Evolutionary conservation across 352 stramenopile genomes (phyloP).

Genomic region (Albugo laibachii): DNA sequence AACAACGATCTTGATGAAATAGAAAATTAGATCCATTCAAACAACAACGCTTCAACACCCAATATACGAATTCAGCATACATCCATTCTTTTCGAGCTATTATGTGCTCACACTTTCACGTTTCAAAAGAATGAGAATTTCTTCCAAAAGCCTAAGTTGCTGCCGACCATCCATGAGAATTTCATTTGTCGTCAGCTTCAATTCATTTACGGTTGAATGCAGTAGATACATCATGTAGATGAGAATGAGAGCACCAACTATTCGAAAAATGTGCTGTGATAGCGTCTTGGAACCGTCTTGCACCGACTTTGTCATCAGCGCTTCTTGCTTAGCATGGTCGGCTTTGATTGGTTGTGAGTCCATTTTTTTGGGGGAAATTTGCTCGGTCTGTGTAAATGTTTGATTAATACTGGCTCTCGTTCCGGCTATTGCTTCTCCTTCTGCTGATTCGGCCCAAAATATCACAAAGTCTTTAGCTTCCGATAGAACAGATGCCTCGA

Average conservation of each 20-base stretch:
- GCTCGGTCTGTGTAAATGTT: background rate
- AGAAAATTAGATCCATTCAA: conserved; percentile 18
- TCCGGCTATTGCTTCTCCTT: conserved; percentile 6
- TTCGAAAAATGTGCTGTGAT: background rate
- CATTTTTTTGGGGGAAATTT: conserved; percentile 1
- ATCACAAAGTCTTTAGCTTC: conserved; percentile 40
- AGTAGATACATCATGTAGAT: conserved; percentile 52
- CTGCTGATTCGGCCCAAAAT: conserved; percentile 26
- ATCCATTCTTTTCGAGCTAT: conserved; percentile 2
- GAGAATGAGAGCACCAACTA: conserved; percentile 41
- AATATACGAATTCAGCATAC: background rate
- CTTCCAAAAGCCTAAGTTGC: conserved; percentile 41
- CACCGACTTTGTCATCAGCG: background rate
- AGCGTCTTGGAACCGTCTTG: background rate
- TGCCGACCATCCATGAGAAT: conserved; percentile 30
- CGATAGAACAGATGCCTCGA: conserved; percentile 53
- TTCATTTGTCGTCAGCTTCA: conserved; percentile 32
- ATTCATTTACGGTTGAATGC: conserved; percentile 28
- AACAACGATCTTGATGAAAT: conserved; percentile 29
- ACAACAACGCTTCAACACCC: background rate
- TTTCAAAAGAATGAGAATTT: conserved; percentile 11
- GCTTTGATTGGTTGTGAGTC: background rate
- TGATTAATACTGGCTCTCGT: background rate
- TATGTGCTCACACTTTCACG: conserved; percentile 1
- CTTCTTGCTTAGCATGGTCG: too few species aligned